Conservation (phyloP, 257 asterid genomes). For the Mentha longifolia region DNA sequence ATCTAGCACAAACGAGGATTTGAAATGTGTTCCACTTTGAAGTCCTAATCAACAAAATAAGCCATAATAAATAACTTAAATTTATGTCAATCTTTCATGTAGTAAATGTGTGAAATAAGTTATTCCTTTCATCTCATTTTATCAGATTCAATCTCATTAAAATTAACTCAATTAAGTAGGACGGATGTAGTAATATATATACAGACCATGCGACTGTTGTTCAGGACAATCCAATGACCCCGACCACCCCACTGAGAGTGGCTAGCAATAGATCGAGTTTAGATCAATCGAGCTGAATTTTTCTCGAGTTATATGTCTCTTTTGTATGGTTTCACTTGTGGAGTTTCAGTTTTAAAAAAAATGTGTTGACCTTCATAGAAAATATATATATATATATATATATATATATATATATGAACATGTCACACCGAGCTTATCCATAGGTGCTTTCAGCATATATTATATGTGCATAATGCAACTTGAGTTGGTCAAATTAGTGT, state of each 20-base stretch:
- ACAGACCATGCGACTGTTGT: neutral
- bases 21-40: constrained; percentile 17
- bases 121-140: neutral
- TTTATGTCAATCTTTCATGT: constrained; percentile 17
- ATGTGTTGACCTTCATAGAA: no score
- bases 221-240: neutral
- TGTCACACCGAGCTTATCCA: constrained; percentile 22
- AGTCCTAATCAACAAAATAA: constrained; percentile 12
- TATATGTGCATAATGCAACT: constrained; percentile 1
- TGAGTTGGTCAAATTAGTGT: constrained; percentile 28
- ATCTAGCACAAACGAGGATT: neutral
- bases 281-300: neutral
- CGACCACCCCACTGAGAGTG: no score
- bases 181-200: no score
- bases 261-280: no score
- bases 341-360: no score
- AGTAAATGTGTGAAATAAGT: constrained; percentile 13
- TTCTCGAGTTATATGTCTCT: no score
- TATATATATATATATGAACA: no score
- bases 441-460: constrained; percentile 15
- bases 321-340: no score
- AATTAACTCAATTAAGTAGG: no score
- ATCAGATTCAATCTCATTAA: no score
- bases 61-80: constrained; percentile 19
- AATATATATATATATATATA: no score